These are phyloP conservation scores for Magnusiomyces paraingens DNA, from an alignment of 1,139 yeast species.

Conservation along the genomic window DNA sequence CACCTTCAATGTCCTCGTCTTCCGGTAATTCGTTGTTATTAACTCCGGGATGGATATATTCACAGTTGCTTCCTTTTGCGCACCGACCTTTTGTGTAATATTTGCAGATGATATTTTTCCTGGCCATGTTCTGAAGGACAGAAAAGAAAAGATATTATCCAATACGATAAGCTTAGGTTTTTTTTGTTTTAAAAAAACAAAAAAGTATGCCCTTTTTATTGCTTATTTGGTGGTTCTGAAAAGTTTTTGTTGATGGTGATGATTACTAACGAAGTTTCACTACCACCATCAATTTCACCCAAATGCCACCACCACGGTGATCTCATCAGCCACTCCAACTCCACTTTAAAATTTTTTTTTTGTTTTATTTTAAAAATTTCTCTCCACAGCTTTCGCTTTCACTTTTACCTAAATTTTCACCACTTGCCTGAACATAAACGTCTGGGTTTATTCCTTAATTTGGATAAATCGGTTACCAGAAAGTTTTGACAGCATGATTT, in stretches of 20 bases:
- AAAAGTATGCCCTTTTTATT: background rate
- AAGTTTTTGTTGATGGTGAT: background rate
- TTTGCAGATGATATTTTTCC: slow-evolving; percentile 11
- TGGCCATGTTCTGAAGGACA: slow-evolving; percentile 5
- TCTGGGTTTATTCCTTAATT: background rate
- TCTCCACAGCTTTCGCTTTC: too few species aligned
- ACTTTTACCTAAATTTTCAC: background rate
- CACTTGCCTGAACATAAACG: background rate
- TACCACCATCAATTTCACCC: background rate
- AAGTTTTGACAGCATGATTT: slow-evolving; percentile 5
- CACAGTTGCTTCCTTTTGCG: slow-evolving; percentile 21
- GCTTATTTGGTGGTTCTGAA: background rate
- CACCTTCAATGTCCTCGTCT: slow-evolving; percentile 7
- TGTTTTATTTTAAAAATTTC: too few species aligned
- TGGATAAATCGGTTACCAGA: background rate
- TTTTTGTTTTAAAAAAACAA: background rate
- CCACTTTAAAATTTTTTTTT: background rate
- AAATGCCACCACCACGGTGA: background rate
- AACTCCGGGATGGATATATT: slow-evolving; percentile 19
- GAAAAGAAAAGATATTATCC: background rate
- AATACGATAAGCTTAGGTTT: background rate
- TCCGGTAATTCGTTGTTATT: slow-evolving; percentile 3
- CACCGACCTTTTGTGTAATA: slow-evolving; percentile 15
- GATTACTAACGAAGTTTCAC: background rate
- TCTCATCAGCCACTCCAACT: background rate